phyloP scores from a whole-genome alignment of 805 yeast species.

The Candida ulmi region DNA sequence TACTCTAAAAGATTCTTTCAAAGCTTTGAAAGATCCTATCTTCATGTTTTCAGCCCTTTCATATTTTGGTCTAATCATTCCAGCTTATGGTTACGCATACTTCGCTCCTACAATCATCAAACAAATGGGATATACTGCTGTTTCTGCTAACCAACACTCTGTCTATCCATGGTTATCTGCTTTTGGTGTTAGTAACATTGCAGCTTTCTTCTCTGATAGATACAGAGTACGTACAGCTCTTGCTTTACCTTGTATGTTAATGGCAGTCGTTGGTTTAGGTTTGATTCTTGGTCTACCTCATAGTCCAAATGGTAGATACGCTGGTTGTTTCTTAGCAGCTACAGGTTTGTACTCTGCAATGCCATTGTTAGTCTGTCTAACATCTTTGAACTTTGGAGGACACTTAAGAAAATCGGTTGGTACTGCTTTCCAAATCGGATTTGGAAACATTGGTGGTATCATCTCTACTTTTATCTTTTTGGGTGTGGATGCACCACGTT shows the following conservation, averaged over 20 bases:
- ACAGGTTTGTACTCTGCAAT: constrained; percentile 32
- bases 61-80: constrained; percentile 33
- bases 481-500: constrained; percentile 33
- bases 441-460: constrained; percentile 36
- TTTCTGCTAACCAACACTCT: constrained; percentile 71
- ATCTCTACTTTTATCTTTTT: constrained; percentile 34
- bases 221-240: constrained; percentile 39
- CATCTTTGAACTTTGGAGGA: constrained; percentile 34
- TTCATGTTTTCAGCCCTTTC: constrained; percentile 33
- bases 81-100: constrained; percentile 41
- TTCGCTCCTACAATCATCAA: constrained; percentile 34
- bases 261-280: constrained; percentile 29
- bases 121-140: constrained; percentile 49
- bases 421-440: constrained; percentile 32
- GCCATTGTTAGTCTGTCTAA: constrained; percentile 32
- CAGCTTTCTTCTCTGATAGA: constrained; percentile 60
- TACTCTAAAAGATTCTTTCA: constrained; percentile 27
- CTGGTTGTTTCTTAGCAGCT: constrained; percentile 33
- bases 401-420: constrained; percentile 35
- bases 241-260: constrained; percentile 26
- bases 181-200: constrained; percentile 55
- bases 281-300: constrained; percentile 30
- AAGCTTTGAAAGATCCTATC: constrained; percentile 53
- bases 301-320: constrained; percentile 35
- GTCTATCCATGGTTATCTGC: constrained; percentile 84